These are phyloP conservation scores for Arabidopsis hybrid DNA, from an alignment of 441 rosid genomes.

Conservation along the genomic window DNA sequence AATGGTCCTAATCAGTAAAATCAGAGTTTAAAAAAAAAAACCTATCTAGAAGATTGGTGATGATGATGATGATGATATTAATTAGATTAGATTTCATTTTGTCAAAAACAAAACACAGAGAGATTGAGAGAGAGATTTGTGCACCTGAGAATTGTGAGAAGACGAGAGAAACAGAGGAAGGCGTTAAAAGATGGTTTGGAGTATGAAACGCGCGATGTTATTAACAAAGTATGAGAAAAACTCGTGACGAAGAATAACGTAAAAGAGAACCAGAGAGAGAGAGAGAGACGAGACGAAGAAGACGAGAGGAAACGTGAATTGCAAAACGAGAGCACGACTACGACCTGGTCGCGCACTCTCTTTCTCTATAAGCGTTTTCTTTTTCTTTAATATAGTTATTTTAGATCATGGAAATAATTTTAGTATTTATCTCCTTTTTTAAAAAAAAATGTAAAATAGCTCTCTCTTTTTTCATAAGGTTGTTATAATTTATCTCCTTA, in stretches of 20 bases:
- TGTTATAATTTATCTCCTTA: constrained; percentile 9
- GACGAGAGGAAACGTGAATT: constrained; percentile 43
- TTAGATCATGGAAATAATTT: not conserved
- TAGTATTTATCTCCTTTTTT: not conserved
- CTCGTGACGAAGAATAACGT: constrained; percentile 19
- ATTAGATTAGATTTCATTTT: not conserved
- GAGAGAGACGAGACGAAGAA: constrained; percentile 12
- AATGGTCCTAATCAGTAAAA: not conserved
- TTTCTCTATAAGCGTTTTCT: constrained; percentile 13
- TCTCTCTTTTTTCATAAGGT: not conserved
- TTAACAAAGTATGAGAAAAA: constrained; percentile 20
- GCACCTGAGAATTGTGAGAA: constrained; percentile 41
- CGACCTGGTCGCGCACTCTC: constrained; percentile 40
- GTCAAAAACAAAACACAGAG: not conserved
- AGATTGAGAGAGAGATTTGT: constrained; percentile 10
- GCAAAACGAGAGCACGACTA: constrained; percentile 41
- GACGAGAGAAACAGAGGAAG: constrained; percentile 39
- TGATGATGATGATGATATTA: constrained; percentile 9
- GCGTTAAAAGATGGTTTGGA: constrained; percentile 30
- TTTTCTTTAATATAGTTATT: not conserved
- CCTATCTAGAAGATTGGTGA: not conserved
- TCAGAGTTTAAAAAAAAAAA: not conserved
- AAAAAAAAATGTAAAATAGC: not conserved
- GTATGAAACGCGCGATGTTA: constrained; percentile 32
- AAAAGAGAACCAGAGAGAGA: constrained; percentile 7